phyloP scores from a whole-genome alignment of 495 filamentous ascomycete species.

The Tuber aestivum region DNA sequence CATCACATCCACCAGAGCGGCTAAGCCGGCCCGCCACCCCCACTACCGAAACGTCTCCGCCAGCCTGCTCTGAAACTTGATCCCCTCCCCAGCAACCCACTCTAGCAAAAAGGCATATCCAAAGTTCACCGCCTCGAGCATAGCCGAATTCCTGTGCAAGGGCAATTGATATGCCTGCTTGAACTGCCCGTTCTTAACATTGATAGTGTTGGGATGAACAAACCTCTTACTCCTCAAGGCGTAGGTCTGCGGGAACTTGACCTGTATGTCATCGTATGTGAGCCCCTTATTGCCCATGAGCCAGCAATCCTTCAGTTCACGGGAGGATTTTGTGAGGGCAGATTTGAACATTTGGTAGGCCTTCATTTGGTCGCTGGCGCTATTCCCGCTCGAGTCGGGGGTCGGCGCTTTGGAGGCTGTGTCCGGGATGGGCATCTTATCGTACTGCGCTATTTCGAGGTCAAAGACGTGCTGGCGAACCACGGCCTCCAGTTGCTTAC shows the following conservation, averaged over 20 bases:
- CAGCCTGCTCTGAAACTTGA: slow-evolving; percentile 34
- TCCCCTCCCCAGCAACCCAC: slow-evolving; percentile 33
- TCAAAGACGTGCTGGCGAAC: slow-evolving; percentile 41
- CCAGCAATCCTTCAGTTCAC: slow-evolving; percentile 36
- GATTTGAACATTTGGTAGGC: slow-evolving; percentile 29
- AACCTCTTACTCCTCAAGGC: slow-evolving; percentile 23
- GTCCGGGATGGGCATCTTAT: slow-evolving; percentile 32
- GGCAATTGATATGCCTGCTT: slow-evolving; percentile 35
- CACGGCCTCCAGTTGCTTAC: slow-evolving; percentile 40
- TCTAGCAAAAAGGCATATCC: slow-evolving; percentile 36
- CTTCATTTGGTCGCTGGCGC: slow-evolving; percentile 23
- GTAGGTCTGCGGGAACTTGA: slow-evolving; percentile 33
- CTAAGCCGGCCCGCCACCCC: neutral
- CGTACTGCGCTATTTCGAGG: slow-evolving; percentile 31
- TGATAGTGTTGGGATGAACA: slow-evolving; percentile 23
- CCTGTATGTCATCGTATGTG: slow-evolving; percentile 33
- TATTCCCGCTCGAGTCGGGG: slow-evolving; percentile 33
- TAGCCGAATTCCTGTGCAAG: slow-evolving; percentile 38
- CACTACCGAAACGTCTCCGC: neutral
- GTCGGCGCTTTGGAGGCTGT: slow-evolving; percentile 39
- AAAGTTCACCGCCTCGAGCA: slow-evolving; percentile 41
- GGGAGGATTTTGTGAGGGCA: slow-evolving; percentile 27
- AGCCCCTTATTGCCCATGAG: slow-evolving; percentile 34
- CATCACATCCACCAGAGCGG: neutral
- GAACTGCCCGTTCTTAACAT: slow-evolving; percentile 32